A percentile compares a stretch with the other conserved stretches of the same genome.
Conservation (phyloP, 257 asterid genomes). For the Gentiana dahurica region DNA sequence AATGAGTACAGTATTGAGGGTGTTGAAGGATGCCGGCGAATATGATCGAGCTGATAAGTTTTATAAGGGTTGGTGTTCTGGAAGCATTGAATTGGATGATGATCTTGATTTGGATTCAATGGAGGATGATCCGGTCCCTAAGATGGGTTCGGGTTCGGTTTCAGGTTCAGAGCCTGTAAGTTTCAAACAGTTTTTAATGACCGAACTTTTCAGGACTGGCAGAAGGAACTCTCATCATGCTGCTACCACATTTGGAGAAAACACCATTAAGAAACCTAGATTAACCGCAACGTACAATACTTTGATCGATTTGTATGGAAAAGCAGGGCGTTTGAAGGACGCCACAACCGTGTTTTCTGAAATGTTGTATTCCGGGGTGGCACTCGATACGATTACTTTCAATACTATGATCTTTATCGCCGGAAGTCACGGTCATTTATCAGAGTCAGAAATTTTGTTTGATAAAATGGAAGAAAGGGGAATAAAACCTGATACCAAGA, state of each 20-base stretch:
- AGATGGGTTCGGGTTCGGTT: constrained; percentile 7
- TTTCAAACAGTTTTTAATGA: constrained; percentile 62
- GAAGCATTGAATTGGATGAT: constrained; percentile 60
- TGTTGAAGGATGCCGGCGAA: constrained; percentile 75
- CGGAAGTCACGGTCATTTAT: constrained; percentile 67
- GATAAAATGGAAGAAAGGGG: constrained; percentile 73
- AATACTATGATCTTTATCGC: constrained; percentile 81
- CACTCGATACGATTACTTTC: constrained; percentile 61
- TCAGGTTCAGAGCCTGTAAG: constrained; percentile 35
- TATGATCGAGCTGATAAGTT: constrained; percentile 61
- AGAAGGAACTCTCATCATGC: constrained; percentile 31
- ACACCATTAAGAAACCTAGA: constrained; percentile 33
- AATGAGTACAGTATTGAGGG: constrained; percentile 76
- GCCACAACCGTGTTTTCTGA: constrained; percentile 72
- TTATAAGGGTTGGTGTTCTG: constrained; percentile 69
- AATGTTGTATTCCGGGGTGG: constrained; percentile 75
- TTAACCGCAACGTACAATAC: constrained; percentile 77
- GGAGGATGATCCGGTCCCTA: constrained; percentile 20
- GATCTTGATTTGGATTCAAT: constrained; percentile 56
- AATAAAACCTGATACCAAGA: constrained; percentile 72
- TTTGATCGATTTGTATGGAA: constrained; percentile 85
- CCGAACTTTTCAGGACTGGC: constrained; percentile 80
- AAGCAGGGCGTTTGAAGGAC: constrained; percentile 74
- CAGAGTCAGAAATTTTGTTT: constrained; percentile 79
- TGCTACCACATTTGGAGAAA: constrained; percentile 22